A percentile compares a stretch with the other conserved stretches of the same genome.
Conservation (phyloP, 441 rosid genomes). For the Populus trichocarpa region DNA sequence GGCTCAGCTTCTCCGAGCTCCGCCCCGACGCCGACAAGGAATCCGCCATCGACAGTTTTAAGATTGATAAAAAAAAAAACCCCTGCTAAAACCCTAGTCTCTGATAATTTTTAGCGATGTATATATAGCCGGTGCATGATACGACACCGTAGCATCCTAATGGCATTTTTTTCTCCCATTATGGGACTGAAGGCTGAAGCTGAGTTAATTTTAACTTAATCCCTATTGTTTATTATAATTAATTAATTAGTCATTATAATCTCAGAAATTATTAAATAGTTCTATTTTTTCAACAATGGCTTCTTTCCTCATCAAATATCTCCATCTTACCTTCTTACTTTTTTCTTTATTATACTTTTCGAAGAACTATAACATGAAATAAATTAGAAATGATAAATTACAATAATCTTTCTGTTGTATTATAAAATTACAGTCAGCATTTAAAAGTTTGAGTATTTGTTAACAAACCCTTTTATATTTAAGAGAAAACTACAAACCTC, state of each 20-base stretch:
- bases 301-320: not conserved
- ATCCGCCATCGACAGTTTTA: conserved; percentile 31
- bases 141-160: not conserved
- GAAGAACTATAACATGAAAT: not conserved
- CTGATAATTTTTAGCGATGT: not conserved
- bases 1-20: conserved; percentile 70
- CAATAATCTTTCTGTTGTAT: not conserved
- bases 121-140: not conserved
- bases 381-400: too few species aligned
- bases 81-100: not conserved
- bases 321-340: too few species aligned
- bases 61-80: not conserved
- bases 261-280: too few species aligned
- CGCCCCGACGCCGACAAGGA: conserved; percentile 69
- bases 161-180: not conserved
- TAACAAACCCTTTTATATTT: too few species aligned
- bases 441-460: not conserved
- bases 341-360: not conserved
- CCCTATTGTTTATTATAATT: too few species aligned
- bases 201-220: too few species aligned
- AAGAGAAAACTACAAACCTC: not conserved
- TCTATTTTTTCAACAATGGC: not conserved
- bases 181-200: too few species aligned
- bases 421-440: not conserved
- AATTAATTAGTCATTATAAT: too few species aligned